These are phyloP conservation scores for Endoconidiophora polonica DNA, from an alignment of 2,329 filamentous ascomycete genomes.

Conservation along the genomic window DNA sequence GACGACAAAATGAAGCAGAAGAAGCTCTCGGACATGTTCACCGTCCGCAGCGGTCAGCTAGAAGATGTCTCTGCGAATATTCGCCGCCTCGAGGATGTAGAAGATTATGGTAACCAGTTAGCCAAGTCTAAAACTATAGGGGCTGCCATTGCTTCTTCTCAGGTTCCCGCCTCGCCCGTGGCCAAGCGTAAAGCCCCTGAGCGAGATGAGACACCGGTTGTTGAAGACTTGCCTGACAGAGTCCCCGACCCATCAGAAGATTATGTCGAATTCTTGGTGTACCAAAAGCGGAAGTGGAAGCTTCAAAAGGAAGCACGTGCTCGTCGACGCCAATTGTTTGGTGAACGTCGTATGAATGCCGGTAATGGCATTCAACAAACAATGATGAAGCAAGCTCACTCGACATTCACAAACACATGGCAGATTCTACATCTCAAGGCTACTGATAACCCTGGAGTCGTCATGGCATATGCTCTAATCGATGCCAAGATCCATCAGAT, in stretches of 20 bases:
- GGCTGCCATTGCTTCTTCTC: constrained; percentile 38
- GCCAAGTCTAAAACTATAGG: constrained; percentile 46
- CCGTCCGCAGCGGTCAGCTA: constrained; percentile 45
- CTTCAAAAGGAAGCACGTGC: constrained; percentile 82
- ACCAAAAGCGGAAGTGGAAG: constrained; percentile 98
- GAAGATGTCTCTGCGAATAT: constrained; percentile 51
- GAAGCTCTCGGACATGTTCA: constrained; percentile 91
- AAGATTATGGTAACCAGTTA: constrained; percentile 56
- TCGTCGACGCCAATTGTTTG: constrained; percentile 79
- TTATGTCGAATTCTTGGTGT: constrained; percentile 74
- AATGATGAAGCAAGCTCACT: constrained; percentile 83
- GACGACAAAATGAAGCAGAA: constrained; percentile 97
- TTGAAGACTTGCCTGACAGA: constrained; percentile 54
- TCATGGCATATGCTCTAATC: constrained; percentile 79
- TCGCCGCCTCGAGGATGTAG: constrained; percentile 50
- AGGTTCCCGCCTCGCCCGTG: constrained; percentile 24
- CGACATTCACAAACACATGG: constrained; percentile 85
- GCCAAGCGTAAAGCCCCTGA: constrained; percentile 64
- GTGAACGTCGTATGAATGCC: constrained; percentile 48
- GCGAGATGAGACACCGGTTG: constrained; percentile 26
- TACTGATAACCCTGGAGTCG: constrained; percentile 71
- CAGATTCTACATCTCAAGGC: constrained; percentile 77
- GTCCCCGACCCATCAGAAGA: constrained; percentile 70
- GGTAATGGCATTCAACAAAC: constrained; percentile 44
- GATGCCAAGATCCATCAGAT: constrained; percentile 80